Base-by-base conservation (phyloP, 179 eudicot species). In the Pouteria campechiana region DNA sequence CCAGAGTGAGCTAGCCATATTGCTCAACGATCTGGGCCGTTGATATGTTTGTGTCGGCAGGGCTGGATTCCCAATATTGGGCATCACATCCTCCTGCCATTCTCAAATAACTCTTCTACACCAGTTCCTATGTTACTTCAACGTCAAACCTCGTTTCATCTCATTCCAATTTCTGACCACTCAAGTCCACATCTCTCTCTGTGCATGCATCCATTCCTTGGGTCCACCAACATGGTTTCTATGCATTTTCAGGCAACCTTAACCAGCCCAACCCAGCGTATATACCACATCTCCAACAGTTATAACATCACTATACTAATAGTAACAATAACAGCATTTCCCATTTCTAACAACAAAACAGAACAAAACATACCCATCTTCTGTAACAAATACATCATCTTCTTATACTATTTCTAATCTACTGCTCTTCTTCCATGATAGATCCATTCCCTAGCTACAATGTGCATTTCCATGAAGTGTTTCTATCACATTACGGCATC, bases 171-270 rank as follows among this genome's bases (percentile, higher is more conserved):
- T 25, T 45, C 37, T 32, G 35, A 32, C 41, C 41, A n/a, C 38
- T 46, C 50, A 7, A 25, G 12, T 46, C 50, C 32, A 32, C 23
- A 7, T 46, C 50, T 45, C 19, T 28, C 24, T 11, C 38, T 3
- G 21, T 3, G 14, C 17, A 46, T 1, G 22, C 19, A 46, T 13
- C 39, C 3, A 13, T 21, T 10, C 12, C 2, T 6, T 7, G 7
- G 20, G 3, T 36, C 53, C 21, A 9, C 42, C 52, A 44, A 63
- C 57, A 55, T 63, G 63, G 58, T 56, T 58, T 52, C 55, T 37
- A 30, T 44, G 50, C 58, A 50, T 6, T 55, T 56, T 63, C 43
- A 33, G 55, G 63, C 49, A 57, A 41, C 49, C 33, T 57, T 25
- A 15, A 29, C 25, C 19, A 27, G 11, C 31, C 16, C 29, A 29